These are phyloP conservation scores for Thuidium tamariscinum DNA, from an alignment of 225 moss, liverwort and hornwort genomes.

Conservation along the genomic window DNA sequence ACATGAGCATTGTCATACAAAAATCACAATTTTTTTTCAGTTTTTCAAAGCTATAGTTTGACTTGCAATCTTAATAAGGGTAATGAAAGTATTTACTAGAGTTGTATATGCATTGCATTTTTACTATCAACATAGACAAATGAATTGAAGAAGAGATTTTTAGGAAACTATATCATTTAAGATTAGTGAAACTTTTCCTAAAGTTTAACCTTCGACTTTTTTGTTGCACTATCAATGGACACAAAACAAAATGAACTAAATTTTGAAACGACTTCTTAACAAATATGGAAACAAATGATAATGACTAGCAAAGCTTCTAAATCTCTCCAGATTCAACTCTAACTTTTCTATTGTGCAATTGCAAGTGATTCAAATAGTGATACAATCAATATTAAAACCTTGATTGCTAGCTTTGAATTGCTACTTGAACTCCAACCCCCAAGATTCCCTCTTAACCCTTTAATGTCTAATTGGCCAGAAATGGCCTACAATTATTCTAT, in stretches of 20 bases:
- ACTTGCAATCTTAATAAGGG: not conserved
- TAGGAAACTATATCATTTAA: no score
- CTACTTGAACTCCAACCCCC: not conserved
- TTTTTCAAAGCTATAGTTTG: not conserved
- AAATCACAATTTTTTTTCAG: not conserved
- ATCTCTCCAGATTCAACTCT: not conserved
- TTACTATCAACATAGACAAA: not conserved
- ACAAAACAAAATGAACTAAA: not conserved
- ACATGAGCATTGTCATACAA: not conserved
- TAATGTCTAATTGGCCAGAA: no score
- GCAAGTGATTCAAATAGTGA: fast-evolving
- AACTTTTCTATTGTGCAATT: not conserved
- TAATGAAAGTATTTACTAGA: not conserved
- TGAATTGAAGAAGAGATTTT: not conserved
- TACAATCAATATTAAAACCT: not conserved
- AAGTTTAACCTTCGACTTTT: fast-evolving
- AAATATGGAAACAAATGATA: not conserved
- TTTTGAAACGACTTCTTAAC: fast-evolving
- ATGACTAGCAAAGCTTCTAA: not conserved
- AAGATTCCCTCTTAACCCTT: no score
- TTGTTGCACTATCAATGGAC: no score
- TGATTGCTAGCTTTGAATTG: not conserved
- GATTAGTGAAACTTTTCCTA: not conserved
- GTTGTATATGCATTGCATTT: not conserved
- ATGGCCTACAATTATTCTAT: no score